A percentile compares a stretch with the other conserved stretches of the same genome.
Evolutionary conservation across 225 moss, liverwort and hornwort species (phyloP).

Genomic region (Takakia lepidozioides): DNA sequence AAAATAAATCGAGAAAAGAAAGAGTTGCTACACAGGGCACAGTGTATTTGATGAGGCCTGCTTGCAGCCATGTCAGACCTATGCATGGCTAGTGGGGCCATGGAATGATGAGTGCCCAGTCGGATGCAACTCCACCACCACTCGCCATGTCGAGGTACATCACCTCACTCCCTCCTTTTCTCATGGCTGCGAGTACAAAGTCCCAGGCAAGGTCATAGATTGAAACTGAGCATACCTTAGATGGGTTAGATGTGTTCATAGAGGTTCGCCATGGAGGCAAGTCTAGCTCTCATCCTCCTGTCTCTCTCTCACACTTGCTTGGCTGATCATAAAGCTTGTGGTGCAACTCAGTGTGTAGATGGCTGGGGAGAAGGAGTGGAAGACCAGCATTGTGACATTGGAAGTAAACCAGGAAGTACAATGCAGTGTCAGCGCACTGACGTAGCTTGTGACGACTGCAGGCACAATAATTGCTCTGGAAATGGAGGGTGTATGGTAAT

Average conservation of each 20-base stretch:
- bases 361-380: constrained; percentile 38
- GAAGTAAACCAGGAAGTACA: constrained; percentile 28
- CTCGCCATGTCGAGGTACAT: constrained; percentile 58
- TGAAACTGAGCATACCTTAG: too few relatives aligned
- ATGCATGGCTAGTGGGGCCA: constrained; percentile 71
- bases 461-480: constrained; percentile 44
- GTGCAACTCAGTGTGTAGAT: constrained; percentile 66
- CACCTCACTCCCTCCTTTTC: too few relatives aligned
- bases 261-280: too few relatives aligned
- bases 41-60: constrained; percentile 1
- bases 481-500: constrained; percentile 65
- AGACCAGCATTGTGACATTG: constrained; percentile 26
- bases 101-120: constrained; percentile 44
- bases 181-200: too few relatives aligned
- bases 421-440: constrained; percentile 38
- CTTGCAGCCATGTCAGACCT: constrained; percentile 82
- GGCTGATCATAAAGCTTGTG: too few relatives aligned
- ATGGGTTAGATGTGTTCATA: too few relatives aligned
- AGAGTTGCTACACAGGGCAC: too few relatives aligned
- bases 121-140: constrained; percentile 42
- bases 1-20: too few relatives aligned
- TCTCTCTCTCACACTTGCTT: too few relatives aligned
- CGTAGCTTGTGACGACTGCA: constrained; percentile 37
- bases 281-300: too few relatives aligned
- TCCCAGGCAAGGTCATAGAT: too few relatives aligned